Base-by-base conservation (phyloP, 1,284 basidiomycete genomes). In the Pseudozyma sp. region DNA sequence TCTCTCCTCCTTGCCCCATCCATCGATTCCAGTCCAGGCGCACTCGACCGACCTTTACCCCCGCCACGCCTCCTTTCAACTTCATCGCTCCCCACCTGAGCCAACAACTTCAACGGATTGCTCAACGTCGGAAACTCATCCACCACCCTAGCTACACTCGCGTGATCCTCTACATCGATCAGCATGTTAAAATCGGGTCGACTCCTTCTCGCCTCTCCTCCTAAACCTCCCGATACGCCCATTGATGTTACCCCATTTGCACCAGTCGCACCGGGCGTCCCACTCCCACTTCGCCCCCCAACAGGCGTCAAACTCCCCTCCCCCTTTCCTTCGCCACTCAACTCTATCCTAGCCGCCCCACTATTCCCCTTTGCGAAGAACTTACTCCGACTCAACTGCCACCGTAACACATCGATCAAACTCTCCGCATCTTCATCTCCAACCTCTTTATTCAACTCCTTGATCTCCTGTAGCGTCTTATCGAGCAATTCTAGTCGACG, bases 81-180 rank as follows among this genome's bases (percentile, higher is more conserved):
- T 36, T 74, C 60, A 16, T 74, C 71, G 7, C 47, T 62, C 16
- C 62, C 63, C 31, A 64, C 75, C 40, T 74, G 70, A 8, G 75
- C 75, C 13, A 77, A 47, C 21, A 77, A 50, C 64, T 77, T 77
- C 5, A 77, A 35, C 35, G 75, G 75, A 35, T 77, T 77, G 42
- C 50, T 59, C 12, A 74, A 50, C 14, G 75, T 74, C 13, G 65
- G 59, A 16, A 77, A 64, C 19, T 69, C 66, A 14, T 68, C 59
- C 5, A 60, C 67, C 18, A 77, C 75, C 11, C 63, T 25, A 2
- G 65, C 55, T 5, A 72, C 65, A 0, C 50, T 51, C 1, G 65
- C 75, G 9, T 64, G 54, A 48, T 77, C 75, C 38, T 77, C 75
- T 40, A 74, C 40, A 18, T 77, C 70, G 8, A 74, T 64, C 49